Evolutionary conservation across 1,139 yeast genomes (phyloP), one percentile per base, ranked within the genome.

Genomic region (Scheffersomyces illinoinensis): DNA sequence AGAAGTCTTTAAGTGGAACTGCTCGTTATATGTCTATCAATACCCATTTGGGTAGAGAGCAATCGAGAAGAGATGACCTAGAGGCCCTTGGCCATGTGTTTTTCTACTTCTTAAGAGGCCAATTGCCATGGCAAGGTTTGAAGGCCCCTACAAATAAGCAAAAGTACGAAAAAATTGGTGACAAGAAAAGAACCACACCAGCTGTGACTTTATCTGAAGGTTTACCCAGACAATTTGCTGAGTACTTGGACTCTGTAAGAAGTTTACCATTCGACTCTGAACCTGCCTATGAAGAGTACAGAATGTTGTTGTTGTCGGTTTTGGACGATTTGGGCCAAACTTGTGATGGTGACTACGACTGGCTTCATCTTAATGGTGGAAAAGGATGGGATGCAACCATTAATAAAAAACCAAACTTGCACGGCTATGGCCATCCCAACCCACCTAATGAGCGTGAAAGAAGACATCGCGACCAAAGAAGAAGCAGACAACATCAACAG

Each of bases 121-220:
- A 91, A 63, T 85, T 95, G 70, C 99, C 99, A 56, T 95, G 99
- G 99, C 99, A 95, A 78, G 98, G 99, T 39, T 83, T 95, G 65
- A 93, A 93, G 76, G 99, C 98, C n/a, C 97, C 97, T 64, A 93
- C 97, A 50, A 95, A 95, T 78, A 95, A 95, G 77, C 93, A 91
- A 71, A 95, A 95, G 76, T 95, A 95, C 75, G 98, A 95, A 76
- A 93, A 93, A 74, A 95, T 95, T 76, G 98, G 98, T 61, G 95
- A 91, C 70, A 93, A 93, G 76, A 93, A 93, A 77, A 91, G 93
- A 75, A 85, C 95, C 12, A 90, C 97, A 17, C 86, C 90, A 43
- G 89, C 95, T 52, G 82, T 82, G 59, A 93, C 91, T 56, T 79
- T 93, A 63, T 89, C 97, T 71, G 87, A 85, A 59, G 93, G 92